Evolutionary conservation across 2,329 filamentous ascomycete genomes (phyloP), one percentile per base, ranked within the genome.

Genomic region (Arthrobotrys sinensis): DNA sequence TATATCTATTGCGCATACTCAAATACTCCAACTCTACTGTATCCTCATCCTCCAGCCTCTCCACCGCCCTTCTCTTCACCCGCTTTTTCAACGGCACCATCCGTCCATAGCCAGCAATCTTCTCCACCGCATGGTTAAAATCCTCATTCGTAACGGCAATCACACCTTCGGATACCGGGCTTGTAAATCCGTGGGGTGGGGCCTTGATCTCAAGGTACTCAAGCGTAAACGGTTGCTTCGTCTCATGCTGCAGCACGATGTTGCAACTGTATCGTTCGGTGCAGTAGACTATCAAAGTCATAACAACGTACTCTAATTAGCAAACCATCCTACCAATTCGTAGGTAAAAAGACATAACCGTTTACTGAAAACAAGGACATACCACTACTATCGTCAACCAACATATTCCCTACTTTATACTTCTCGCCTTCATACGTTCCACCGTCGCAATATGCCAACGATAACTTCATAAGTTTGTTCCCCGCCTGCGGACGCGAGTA

Each of bases 131-230:
- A 34, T 24, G 57, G 21, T 55, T 71, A 34, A 71, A 77, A 40
- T 77, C 66, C 19, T 71, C 73, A 38, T 77, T 50, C 3, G 73
- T 77, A 14, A 77, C 66, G 1, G 73, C 73, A n/a, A 77, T 70
- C 0, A 77, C 66, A n/a, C 73, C 73, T 48, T 77, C 73, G 21
- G 66, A 71, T 5, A 71, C 66, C 4, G 73, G 73, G 57, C 68
- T 72, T 40, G 76, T 79, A 10, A 72, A 79, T 4, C 69, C 76
- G 28, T 79, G 62, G 0, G 68, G 63, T 8, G 76, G 76, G 4
- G 76, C 68, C 48, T 79, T 79, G 62, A 79, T 73, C 46, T 72
- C 76, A 14, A 79, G 45, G 53, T 66, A 71, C 40, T 79, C 76
- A 12, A 79, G 45, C 32, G 76, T 79, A 24, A 79, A 79, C 11